These are phyloP conservation scores for Iris pallida DNA, from an alignment of 116 monocot genomes.

Conservation along the genomic window DNA sequence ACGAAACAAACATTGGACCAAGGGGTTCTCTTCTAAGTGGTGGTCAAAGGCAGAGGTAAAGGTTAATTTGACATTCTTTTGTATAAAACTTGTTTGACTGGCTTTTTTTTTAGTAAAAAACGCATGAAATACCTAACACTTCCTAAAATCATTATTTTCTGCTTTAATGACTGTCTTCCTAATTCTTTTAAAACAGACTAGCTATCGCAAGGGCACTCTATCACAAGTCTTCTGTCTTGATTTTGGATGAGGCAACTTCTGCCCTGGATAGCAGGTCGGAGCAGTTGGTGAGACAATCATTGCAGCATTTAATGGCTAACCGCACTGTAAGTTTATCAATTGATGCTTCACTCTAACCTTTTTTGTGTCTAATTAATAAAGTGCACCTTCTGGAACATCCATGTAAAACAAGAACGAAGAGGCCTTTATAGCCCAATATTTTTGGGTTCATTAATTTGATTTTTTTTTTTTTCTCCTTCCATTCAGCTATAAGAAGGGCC, in stretches of 20 bases:
- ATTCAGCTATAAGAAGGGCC: too few species aligned
- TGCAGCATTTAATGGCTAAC: conserved; percentile 47
- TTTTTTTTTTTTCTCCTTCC: too few species aligned
- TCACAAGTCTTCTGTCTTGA: conserved; percentile 57
- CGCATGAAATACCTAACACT: not conserved
- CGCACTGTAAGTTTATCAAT: conserved; percentile 46
- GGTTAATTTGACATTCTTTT: not conserved
- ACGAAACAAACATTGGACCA: conserved; percentile 61
- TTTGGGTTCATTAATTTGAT: too few species aligned
- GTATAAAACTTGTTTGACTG: not conserved
- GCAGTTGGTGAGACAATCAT: conserved; percentile 58
- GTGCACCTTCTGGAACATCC: too few species aligned
- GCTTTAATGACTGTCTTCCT: not conserved
- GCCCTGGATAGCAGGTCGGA: conserved; percentile 78
- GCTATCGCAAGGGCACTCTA: conserved; percentile 83
- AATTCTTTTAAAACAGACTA: conserved; percentile 32
- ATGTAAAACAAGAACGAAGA: too few species aligned
- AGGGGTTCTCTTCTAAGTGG: conserved; percentile 79
- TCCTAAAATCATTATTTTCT: not conserved
- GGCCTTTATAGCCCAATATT: too few species aligned
- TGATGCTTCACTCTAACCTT: too few species aligned
- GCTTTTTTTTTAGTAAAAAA: not conserved
- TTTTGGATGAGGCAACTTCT: conserved; percentile 93
- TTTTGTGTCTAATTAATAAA: too few species aligned
- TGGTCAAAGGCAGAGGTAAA: conserved; percentile 86